Conservation (phyloP, 108 stramenopile genomes). For the Nannochloropsis granulata region DNA sequence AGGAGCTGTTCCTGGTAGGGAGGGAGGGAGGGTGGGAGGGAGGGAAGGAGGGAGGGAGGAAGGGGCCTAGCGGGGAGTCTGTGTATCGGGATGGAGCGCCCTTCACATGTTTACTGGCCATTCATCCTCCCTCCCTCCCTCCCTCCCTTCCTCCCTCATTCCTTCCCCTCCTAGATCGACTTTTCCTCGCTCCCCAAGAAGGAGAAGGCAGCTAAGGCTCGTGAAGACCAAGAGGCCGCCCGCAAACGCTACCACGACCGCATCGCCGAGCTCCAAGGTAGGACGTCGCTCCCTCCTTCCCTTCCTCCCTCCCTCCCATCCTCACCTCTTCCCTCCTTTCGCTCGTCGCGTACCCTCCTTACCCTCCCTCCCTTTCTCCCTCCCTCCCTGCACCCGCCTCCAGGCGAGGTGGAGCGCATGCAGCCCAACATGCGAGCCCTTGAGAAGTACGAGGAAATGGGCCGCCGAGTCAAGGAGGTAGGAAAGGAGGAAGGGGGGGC, state of each 20-base stretch:
- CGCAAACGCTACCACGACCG: not conserved
- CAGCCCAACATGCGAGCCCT: slow-evolving; percentile 91
- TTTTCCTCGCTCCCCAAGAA: not conserved
- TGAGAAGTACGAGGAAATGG: slow-evolving; percentile 60
- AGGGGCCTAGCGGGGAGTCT: not conserved
- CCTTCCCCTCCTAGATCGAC: not conserved
- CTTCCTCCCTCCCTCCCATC: not conserved
- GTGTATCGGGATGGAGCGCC: too few species aligned
- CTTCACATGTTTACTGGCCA: too few species aligned
- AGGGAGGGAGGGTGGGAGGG: not conserved
- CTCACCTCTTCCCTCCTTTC: not conserved
- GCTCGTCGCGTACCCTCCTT: not conserved
- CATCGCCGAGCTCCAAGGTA: not conserved
- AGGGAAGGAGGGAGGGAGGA: not conserved
- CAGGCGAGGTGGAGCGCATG: slow-evolving; percentile 45
- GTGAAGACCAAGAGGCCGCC: not conserved
- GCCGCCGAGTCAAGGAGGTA: not conserved
- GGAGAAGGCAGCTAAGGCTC: not conserved
- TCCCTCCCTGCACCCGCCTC: not conserved
- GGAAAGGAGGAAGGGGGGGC: too few species aligned
- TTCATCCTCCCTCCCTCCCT: too few species aligned
- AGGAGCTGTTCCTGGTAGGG: not conserved
- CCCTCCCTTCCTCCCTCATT: not conserved
- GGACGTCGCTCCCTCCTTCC: not conserved
- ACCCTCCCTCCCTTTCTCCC: not conserved